A percentile compares a stretch with the other conserved stretches of the same genome.
Evolutionary conservation across 352 stramenopile genomes (phyloP).

Genomic region (Globisporangium splendens): DNA sequence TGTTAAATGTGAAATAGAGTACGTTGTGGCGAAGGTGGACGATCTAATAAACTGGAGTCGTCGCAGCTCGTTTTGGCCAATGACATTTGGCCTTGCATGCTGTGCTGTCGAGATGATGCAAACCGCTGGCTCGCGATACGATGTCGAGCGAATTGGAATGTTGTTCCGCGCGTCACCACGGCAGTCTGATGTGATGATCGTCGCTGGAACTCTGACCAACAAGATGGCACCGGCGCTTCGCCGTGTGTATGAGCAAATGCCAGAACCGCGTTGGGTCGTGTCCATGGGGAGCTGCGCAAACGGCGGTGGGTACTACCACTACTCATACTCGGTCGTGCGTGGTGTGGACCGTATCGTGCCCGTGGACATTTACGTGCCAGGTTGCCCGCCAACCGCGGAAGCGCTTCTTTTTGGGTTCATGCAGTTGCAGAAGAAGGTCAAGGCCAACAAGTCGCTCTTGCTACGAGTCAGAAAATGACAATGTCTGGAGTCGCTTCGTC

Average conservation of each 20-base stretch:
- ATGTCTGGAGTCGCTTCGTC: too few relatives aligned
- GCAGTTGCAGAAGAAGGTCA: slow-evolving; percentile 98
- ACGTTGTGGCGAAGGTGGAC: slow-evolving; percentile 96
- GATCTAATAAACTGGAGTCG: slow-evolving; percentile 98
- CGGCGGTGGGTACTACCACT: slow-evolving; percentile 88
- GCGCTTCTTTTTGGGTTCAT: slow-evolving; percentile 96
- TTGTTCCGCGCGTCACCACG: slow-evolving; percentile 95
- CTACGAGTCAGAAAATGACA: slow-evolving; percentile 93
- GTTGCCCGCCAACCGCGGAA: slow-evolving; percentile 96
- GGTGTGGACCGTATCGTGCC: slow-evolving; percentile 96
- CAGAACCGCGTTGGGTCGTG: slow-evolving; percentile 97
- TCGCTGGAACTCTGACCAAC: slow-evolving; percentile 99
- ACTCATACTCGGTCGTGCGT: slow-evolving; percentile 96
- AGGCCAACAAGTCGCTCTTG: slow-evolving; percentile 92
- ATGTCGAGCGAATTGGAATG: slow-evolving; percentile 99
- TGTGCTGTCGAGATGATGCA: slow-evolving; percentile 99
- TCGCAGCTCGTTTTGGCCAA: slow-evolving; percentile 96
- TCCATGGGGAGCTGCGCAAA: slow-evolving; percentile 99
- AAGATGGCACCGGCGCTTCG: slow-evolving; percentile 99
- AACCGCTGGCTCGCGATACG: slow-evolving; percentile 85
- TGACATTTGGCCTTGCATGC: slow-evolving; percentile 99
- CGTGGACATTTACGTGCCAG: slow-evolving; percentile 98
- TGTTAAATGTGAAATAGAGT: slow-evolving; percentile 68
- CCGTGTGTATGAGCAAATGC: slow-evolving; percentile 99
- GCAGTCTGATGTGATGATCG: slow-evolving; percentile 99